Evolutionary conservation across 768 basidiomycete genomes (phyloP).

Genomic region (Tubosaeta sp.): DNA sequence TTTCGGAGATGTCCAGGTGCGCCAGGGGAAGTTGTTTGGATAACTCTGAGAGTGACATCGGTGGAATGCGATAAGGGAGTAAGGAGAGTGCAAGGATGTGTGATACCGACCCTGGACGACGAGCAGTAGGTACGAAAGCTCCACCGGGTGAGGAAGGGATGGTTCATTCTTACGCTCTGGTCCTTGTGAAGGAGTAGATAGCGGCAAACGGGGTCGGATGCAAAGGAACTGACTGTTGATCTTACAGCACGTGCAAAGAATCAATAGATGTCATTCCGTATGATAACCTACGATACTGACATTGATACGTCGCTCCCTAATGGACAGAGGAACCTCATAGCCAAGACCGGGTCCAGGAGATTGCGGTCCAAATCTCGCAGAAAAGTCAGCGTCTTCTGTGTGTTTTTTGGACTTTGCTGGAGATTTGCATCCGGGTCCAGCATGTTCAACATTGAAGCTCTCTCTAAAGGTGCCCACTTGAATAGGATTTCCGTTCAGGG

Average conservation of each 20-base stretch:
- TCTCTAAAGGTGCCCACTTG: no score
- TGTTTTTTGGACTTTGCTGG: no score
- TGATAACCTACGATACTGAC: slow-evolving; percentile 41
- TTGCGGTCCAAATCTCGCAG: no score
- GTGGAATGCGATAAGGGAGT: slow-evolving; percentile 71
- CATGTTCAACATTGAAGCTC: no score
- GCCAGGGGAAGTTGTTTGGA: slow-evolving; percentile 60
- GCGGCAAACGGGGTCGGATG: not conserved
- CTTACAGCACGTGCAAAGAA: slow-evolving; percentile 15
- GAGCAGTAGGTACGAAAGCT: slow-evolving; percentile 25
- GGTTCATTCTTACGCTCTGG: slow-evolving; percentile 47
- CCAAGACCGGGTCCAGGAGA: slow-evolving; percentile 34
- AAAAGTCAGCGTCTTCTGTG: no score
- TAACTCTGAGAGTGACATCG: slow-evolving; percentile 57
- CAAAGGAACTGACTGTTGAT: slow-evolving; percentile 44
- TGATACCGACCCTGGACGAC: slow-evolving; percentile 40
- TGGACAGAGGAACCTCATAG: slow-evolving; percentile 19
- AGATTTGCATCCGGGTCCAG: no score
- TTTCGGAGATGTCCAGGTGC: slow-evolving; percentile 28
- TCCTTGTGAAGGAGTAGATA: slow-evolving; percentile 38
- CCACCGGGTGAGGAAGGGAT: slow-evolving; percentile 27
- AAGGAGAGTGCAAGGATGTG: slow-evolving; percentile 69
- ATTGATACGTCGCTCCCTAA: slow-evolving; percentile 30
- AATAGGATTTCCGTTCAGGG: no score
- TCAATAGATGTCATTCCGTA: slow-evolving; percentile 43